phyloP scores from a whole-genome alignment of 2,329 filamentous ascomycete genomes.

The Xylaria multiplex region DNA sequence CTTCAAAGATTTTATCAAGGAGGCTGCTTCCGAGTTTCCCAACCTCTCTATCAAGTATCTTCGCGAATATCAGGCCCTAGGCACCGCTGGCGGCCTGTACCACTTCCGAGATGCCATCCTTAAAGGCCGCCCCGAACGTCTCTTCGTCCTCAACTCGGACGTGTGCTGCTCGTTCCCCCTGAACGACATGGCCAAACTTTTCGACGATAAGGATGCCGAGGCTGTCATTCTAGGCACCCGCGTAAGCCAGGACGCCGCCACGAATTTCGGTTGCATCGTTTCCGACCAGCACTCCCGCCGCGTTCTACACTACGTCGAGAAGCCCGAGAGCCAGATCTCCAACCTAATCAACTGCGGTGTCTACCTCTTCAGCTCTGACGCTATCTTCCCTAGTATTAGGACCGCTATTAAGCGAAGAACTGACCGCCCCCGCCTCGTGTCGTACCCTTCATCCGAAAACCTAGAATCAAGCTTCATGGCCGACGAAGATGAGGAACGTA shows the following conservation, averaged over 20 bases:
- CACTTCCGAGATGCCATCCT: constrained; percentile 99
- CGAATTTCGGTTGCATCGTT: constrained; percentile 98
- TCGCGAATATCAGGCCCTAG: constrained; percentile 94
- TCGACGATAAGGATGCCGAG: constrained; percentile 94
- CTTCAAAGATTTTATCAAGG: constrained; percentile 98
- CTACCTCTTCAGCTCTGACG: constrained; percentile 95
- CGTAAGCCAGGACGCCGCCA: constrained; percentile 88
- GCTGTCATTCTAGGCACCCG: constrained; percentile 94
- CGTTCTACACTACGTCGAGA: constrained; percentile 98
- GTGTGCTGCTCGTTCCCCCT: constrained; percentile 99
- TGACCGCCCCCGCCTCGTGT: constrained; percentile 87
- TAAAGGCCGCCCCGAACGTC: constrained; percentile 91
- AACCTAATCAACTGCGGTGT: constrained; percentile 99
- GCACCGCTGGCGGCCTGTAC: constrained; percentile 95
- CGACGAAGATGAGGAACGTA: constrained; percentile 77
- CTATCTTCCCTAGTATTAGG: constrained; percentile 95
- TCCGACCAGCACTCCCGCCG: constrained; percentile 93
- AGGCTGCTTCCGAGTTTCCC: constrained; percentile 84
- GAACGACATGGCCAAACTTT: constrained; percentile 92
- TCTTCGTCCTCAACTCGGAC: constrained; percentile 98
- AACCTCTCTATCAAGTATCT: constrained; percentile 93
- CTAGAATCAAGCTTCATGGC: constrained; percentile 73
- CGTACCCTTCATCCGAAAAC: constrained; percentile 96
- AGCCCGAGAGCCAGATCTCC: constrained; percentile 96
- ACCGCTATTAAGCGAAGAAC: constrained; percentile 94